These are phyloP conservation scores for Coemansia sp. DNA, from an alignment of 192 early-diverging fungal species.

Conservation along the genomic window DNA sequence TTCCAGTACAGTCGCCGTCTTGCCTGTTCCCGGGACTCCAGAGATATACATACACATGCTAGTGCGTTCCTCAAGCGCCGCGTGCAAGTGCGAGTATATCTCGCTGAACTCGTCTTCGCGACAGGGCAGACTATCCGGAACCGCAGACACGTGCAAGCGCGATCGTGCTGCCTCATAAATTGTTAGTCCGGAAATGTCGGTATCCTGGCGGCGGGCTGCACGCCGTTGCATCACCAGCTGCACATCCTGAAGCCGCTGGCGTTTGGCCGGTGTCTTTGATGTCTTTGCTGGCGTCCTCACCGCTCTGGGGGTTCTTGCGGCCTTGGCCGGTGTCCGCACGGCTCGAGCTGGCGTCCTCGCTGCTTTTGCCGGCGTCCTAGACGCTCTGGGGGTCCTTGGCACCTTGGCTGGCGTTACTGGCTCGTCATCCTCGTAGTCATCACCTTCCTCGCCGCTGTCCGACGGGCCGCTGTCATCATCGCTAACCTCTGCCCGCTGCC, in stretches of 20 bases:
- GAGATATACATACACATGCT: conserved; percentile 93
- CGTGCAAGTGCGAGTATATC: conserved; percentile 69
- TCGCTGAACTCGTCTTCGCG: conserved; percentile 87
- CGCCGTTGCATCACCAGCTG: conserved; percentile 28
- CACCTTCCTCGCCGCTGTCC: conserved; percentile 7
- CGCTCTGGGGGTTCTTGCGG: neutral
- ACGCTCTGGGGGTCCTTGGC: too few relatives aligned
- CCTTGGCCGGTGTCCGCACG: conserved; percentile 1
- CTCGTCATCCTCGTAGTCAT: neutral
- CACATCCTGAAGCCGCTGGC: conserved; percentile 36
- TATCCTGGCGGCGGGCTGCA: conserved; percentile 9
- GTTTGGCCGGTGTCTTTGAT: conserved; percentile 13
- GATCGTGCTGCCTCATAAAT: conserved; percentile 65
- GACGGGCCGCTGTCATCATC: conserved; percentile 8
- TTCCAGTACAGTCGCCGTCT: conserved; percentile 90
- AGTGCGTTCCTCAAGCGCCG: conserved; percentile 72
- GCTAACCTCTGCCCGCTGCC: neutral
- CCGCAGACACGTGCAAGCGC: conserved; percentile 82
- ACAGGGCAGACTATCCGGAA: conserved; percentile 89
- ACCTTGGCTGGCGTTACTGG: neutral
- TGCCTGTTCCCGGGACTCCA: conserved; percentile 95
- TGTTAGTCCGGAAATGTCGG: conserved; percentile 22
- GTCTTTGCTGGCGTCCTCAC: conserved; percentile 3
- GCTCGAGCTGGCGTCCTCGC: too few relatives aligned
- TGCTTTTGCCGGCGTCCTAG: too few relatives aligned